Percentiles rank a stretch among this genome's conserved stretches.
phyloP scores from a whole-genome alignment of 2,329 filamentous ascomycete species.

The Colletotrichum sp. region DNA sequence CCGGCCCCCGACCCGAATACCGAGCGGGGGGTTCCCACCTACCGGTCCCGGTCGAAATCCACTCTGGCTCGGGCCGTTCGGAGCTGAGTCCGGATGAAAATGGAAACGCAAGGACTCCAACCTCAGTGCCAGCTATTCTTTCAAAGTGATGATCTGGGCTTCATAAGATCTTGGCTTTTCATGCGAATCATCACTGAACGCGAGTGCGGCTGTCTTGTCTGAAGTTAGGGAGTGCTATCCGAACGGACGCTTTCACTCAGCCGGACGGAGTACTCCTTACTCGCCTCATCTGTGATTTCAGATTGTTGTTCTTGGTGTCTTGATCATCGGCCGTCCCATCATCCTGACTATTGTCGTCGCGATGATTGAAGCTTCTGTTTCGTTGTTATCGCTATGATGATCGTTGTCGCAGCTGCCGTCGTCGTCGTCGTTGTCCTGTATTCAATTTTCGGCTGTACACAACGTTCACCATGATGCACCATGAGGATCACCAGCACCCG shows the following conservation, averaged over 20 bases:
- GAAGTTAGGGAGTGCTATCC: not conserved
- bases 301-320: not conserved
- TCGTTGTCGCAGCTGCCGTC: not conserved
- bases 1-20: not conserved
- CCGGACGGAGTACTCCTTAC: not conserved
- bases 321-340: not conserved
- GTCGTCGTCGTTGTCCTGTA: not conserved
- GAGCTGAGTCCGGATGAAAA: not conserved
- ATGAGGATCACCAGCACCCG: too few relatives aligned
- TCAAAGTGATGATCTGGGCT: not conserved
- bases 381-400: not conserved
- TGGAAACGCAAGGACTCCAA: not conserved
- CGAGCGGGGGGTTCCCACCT: not conserved
- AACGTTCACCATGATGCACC: not conserved
- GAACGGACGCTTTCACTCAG: not conserved
- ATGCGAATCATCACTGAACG: not conserved
- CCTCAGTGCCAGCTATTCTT: not conserved
- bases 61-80: not conserved
- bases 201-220: not conserved
- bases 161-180: not conserved
- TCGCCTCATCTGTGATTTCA: not conserved
- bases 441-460: too few relatives aligned
- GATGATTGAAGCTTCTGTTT: not conserved
- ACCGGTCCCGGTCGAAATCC: not conserved
- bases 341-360: not conserved